phyloP scores from a whole-genome alignment of 805 yeast species.

The Maudiozyma barnettii region DNA sequence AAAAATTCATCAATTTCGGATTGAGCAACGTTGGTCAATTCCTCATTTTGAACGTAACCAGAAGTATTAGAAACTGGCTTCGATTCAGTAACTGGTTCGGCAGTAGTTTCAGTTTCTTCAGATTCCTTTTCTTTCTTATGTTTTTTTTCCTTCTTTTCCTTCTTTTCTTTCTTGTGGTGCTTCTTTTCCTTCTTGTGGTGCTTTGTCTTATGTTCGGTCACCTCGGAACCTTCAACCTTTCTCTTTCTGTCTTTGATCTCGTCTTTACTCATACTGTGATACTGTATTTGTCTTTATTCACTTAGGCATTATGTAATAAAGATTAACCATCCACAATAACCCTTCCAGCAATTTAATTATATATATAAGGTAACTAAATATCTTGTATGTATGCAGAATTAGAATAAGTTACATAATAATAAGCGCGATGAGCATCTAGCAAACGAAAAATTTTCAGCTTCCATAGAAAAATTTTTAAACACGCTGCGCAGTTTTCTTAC shows the following conservation, averaged over 20 bases:
- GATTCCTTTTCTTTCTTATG: constrained; percentile 25
- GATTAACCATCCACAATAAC: no score
- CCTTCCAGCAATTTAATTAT: no score
- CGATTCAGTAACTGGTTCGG: constrained; percentile 9
- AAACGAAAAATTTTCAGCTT: neutral
- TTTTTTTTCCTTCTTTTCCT: constrained; percentile 26
- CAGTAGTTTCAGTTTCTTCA: constrained; percentile 27
- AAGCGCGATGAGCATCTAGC: constrained; percentile 5
- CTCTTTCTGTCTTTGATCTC: constrained; percentile 34
- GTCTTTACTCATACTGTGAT: constrained; percentile 28
- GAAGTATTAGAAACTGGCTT: constrained; percentile 4
- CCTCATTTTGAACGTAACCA: constrained; percentile 33
- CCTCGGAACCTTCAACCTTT: constrained; percentile 28
- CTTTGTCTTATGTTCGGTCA: constrained; percentile 22
- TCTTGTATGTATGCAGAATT: neutral
- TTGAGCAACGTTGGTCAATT: constrained; percentile 36
- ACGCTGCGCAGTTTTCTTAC: no score
- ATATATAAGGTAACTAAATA: neutral
- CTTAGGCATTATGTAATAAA: no score
- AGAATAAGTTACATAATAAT: neutral
- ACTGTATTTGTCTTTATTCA: no score
- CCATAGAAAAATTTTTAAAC: neutral
- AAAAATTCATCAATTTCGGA: constrained; percentile 54
- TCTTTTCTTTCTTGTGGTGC: constrained; percentile 30
- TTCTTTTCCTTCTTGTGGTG: constrained; percentile 26